Conservation (phyloP, 2,329 filamentous ascomycete genomes). For the Dactylellina cionopaga region DNA sequence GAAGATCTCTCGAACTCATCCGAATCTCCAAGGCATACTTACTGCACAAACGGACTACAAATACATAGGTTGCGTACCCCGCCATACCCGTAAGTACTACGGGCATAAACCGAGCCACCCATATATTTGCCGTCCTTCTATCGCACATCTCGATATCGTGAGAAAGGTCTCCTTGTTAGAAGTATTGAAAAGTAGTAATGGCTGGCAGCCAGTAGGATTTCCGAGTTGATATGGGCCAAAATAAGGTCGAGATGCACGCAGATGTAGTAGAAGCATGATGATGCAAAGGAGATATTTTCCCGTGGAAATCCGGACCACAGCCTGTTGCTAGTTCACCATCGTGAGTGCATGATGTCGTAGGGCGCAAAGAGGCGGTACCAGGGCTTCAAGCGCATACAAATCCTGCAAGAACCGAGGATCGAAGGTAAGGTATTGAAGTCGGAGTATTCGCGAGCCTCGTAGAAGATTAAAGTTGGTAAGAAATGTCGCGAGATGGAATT, state of each 20-base stretch:
- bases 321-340: conserved; percentile 32
- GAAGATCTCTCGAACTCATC: background rate
- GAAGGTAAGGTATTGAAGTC: conserved; percentile 13
- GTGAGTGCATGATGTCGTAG: conserved; percentile 11
- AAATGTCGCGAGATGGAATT: conserved; percentile 27
- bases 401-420: background rate
- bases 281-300: conserved; percentile 42
- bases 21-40: conserved; percentile 58
- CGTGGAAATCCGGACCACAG: conserved; percentile 24
- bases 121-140: conserved; percentile 57
- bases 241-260: conserved; percentile 15
- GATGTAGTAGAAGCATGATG: conserved; percentile 45
- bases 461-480: conserved; percentile 3
- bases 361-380: conserved; percentile 29
- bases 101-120: conserved; percentile 74
- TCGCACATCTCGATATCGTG: conserved; percentile 35
- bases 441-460: background rate
- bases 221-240: conserved; percentile 21
- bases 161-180: conserved; percentile 7
- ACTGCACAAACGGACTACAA: conserved; percentile 76
- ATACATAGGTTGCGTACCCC: conserved; percentile 75
- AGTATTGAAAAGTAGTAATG: conserved; percentile 6
- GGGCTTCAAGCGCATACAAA: background rate
- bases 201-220: conserved; percentile 16
- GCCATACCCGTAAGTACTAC: conserved; percentile 73